Evolutionary conservation across 2,329 filamentous ascomycete species (phyloP), one percentile per base, ranked within the genome.

Genomic region (Capronia epimyces): DNA sequence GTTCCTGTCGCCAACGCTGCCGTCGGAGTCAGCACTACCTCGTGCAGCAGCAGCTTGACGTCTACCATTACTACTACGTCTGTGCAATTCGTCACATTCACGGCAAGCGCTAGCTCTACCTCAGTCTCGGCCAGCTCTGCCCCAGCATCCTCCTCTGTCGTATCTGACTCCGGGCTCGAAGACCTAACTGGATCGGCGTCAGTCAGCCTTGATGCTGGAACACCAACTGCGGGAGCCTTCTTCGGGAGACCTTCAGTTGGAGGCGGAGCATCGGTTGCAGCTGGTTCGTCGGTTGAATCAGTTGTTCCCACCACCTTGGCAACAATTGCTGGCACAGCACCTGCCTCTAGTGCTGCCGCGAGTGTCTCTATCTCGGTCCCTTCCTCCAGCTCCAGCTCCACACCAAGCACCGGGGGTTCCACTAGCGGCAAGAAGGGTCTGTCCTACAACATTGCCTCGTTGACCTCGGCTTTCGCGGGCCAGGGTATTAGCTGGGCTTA

Each of bases 401-500:
- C 50, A 13, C 22, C 57, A 4, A 54, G 49, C 34, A 49, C 57
- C 9, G 31, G 43, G 15, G 43, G 45, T 10, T 58, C 58, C 5
- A 50, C 49, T 25, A 43, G 55, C 25, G 58, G 57, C 55, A 68
- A 69, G 57, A 62, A 62, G 20, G 67, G 67, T 43, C 59, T 68
- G 32, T 67, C 66, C 48, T 75, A 73, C 67, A 74, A 73, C 56
- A 61, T 68, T 31, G 60, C 63, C 31, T 54, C 58, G 18, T 57
- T 66, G 29, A 62, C 69, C 9, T n/a, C 57, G 21, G 46, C 65
- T 12, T 68, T 75, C 45, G 44, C 58, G 45, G 55, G 52, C 41
- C 60, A 55, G 41, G 62, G 59, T 21, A 61, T 71, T 45, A 63
- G 64, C 34, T 75, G 72, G 72, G 68, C 67, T 29, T 74, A 74